Conservation (phyloP, 305 asterid genomes). For the Andrographis paniculata region DNA sequence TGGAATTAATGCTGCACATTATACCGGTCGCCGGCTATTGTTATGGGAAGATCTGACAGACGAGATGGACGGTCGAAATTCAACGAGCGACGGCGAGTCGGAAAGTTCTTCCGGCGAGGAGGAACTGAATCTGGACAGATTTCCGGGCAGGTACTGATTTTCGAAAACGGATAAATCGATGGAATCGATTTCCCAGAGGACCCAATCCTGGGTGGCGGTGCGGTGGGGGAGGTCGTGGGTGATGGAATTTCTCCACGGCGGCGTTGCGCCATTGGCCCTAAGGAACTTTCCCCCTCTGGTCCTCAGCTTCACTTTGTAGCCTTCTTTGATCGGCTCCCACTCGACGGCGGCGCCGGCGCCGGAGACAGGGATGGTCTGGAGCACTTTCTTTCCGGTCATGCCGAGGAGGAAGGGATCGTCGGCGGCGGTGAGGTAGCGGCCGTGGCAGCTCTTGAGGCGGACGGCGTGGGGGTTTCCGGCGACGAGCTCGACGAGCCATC, state of each 20-base stretch:
- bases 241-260: slow-evolving; percentile 79
- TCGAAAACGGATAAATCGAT: slow-evolving; percentile 35
- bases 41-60: slow-evolving; percentile 19
- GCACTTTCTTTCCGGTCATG: slow-evolving; percentile 58
- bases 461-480: slow-evolving; percentile 40
- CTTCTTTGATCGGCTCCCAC: slow-evolving; percentile 84
- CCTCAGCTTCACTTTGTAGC: slow-evolving; percentile 40
- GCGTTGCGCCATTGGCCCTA: slow-evolving; percentile 72
- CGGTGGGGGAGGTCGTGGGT: slow-evolving; percentile 70
- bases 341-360: slow-evolving; percentile 27
- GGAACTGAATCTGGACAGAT: slow-evolving; percentile 30
- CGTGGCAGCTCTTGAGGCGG: slow-evolving; percentile 52
- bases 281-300: slow-evolving; percentile 49
- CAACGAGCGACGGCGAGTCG: slow-evolving; percentile 18
- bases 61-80: slow-evolving; percentile 23
- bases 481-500: slow-evolving; percentile 63
- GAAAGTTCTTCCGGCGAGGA: slow-evolving; percentile 21
- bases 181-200: slow-evolving; percentile 65
- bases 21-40: slow-evolving; percentile 28
- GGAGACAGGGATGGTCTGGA: slow-evolving; percentile 26
- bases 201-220: slow-evolving; percentile 79
- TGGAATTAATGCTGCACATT: too few species aligned
- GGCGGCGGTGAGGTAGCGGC: slow-evolving; percentile 51
- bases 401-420: slow-evolving; percentile 51
- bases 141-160: slow-evolving; percentile 28